Evolutionary conservation across 345 rosid species (phyloP), one percentile per base, ranked within the genome.

Genomic region (Gossypium thurberi): DNA sequence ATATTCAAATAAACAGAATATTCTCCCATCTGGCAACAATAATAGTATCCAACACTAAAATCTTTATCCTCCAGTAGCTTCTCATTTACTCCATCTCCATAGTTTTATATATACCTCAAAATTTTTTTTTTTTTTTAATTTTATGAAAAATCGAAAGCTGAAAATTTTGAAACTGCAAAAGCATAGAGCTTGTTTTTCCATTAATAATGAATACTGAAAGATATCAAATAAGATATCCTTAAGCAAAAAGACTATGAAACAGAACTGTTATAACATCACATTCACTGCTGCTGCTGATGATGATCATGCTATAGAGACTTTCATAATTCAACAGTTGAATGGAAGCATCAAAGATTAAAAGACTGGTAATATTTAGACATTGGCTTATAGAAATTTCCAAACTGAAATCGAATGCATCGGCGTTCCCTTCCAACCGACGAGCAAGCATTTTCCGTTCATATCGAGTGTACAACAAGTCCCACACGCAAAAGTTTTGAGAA

Each of bases 341-440:
- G 70, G 70, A 47, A 67, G 57, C 21, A 52, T 23, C 23, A 12
- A 59, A 67, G 71, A n/a, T 26, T 48, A 20, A 10, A 55, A 12
- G 53, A 44, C 17, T 44, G 4, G 47, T 43, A 3, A 13, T 11
- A 20, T 72, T 26, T 28, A 8, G 10, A 26, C 18, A 26, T 17
- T 3, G 10, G 17, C 23, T 70, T 15, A 62, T 25, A 57, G 69
- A 74, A 85, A 85, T 73, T 79, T 85, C 85, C 88, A 85, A 64
- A 81, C 74, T 0, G 90, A 87, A 70, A 85, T 47, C 8, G 87
- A 89, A 18, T 40, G 72, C 25, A 85, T 3, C 3, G 87, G 86
- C 10, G 86, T 83, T 20, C 83, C 85, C 71, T 88, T 86, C 90
- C 92, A 88, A 2, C 87, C 84, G 3, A 73, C 57, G 20, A 86